Evolutionary conservation across 108 stramenopile species (phyloP), one percentile per base, ranked within the genome.

Genomic region (Aureococcus anophagefferens): DNA sequence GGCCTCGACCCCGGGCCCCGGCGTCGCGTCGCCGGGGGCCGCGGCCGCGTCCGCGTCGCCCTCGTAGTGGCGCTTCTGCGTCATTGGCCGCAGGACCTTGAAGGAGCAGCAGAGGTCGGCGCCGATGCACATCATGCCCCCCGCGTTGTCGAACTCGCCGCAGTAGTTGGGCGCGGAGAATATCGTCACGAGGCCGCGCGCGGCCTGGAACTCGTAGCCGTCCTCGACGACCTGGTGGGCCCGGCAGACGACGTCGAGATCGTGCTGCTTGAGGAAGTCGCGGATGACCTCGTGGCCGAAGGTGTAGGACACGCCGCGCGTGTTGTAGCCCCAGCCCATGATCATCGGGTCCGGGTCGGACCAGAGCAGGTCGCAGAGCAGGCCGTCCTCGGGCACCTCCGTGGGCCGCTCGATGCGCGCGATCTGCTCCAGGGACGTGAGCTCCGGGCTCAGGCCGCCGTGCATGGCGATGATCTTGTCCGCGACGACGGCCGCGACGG

Each of bases 401-500:
- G 95, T 95, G 29, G 96, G 96, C 46, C 96, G 51, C 21, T 59
- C 91, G 78, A 97, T 91, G 71, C 91, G 90, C 18, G 91, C 90
- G 69, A 97, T 94, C 81, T 99, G 94, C 65, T 96, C 96, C 93
- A 99, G 91, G 72, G 92, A 90, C 66, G 83, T 83, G 31, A 99
- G 79, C 82, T 97, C 95, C 1, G 98, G 98, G 65, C 90, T 91
- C 30, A 99, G 83, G 35, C 96, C 98, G 29, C 98, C 98, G 72
- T 99, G 98, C 94, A 97, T 97, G 80, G 96, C 97, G 69, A 99
- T 91, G 72, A 99, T 99, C 89, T 99, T 99, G 73, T 97, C 98
- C 78, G 97, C 98, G 74, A 99, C 94, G 62, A 97, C 91, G 32
- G 98, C 98, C 29, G 91, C 90, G 70, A 97, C 94, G 0, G 98